These are phyloP conservation scores for Cornus controversa DNA, from an alignment of 148 eudicot genomes.

Conservation along the genomic window DNA sequence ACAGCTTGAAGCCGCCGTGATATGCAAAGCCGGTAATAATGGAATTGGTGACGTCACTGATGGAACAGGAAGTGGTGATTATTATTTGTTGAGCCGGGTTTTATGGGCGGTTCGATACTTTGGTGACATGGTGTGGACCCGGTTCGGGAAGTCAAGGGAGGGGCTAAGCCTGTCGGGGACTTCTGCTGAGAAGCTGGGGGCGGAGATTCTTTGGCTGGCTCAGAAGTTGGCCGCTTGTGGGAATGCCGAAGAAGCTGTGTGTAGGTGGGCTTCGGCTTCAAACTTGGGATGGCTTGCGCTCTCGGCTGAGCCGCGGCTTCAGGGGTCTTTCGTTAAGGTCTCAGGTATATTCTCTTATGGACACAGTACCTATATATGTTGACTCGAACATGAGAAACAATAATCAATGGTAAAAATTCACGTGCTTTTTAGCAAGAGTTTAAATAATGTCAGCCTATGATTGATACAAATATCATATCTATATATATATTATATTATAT, in stretches of 20 bases:
- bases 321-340: conserved; percentile 64
- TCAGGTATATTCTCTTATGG: conserved; percentile 38
- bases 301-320: conserved; percentile 62
- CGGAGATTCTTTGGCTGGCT: conserved; percentile 78
- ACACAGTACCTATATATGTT: too few species aligned
- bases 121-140: conserved; percentile 31
- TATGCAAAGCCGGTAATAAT: conserved; percentile 3
- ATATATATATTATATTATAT: too few species aligned
- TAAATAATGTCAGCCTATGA: too few species aligned
- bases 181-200: conserved; percentile 69
- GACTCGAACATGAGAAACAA: too few species aligned
- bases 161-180: conserved; percentile 16
- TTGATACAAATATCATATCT: too few species aligned
- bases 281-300: conserved; percentile 60
- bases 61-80: background rate
- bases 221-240: conserved; percentile 65
- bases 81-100: conserved; percentile 23
- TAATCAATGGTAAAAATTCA: too few species aligned
- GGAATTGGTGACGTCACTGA: background rate
- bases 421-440: too few species aligned
- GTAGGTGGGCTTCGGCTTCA: conserved; percentile 58
- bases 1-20: conserved; percentile 46
- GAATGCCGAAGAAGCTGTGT: conserved; percentile 51
- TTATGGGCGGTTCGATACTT: conserved; percentile 28
- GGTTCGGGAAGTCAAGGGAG: conserved; percentile 27